These are phyloP conservation scores for Populus ilicifolia DNA, from an alignment of 345 rosid species.

Conservation along the genomic window DNA sequence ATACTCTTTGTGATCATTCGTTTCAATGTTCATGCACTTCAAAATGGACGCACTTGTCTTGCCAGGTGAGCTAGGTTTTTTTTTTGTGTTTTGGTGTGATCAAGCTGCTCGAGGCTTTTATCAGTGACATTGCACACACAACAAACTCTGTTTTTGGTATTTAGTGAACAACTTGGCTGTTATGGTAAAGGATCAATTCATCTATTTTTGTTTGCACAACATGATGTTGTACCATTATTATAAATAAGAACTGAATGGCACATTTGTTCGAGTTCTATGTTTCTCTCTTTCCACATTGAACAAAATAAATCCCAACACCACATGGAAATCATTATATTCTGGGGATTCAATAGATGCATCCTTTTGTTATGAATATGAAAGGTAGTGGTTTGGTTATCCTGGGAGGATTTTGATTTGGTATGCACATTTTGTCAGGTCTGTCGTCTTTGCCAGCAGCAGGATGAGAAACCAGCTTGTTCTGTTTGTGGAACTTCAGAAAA, in stretches of 20 bases:
- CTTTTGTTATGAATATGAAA: neutral
- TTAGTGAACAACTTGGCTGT: neutral
- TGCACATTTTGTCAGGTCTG: constrained; percentile 53
- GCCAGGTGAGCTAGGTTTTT: constrained; percentile 56
- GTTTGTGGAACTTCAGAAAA: constrained; percentile 72
- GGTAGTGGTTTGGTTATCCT: neutral
- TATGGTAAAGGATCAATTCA: neutral
- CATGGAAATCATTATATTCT: neutral
- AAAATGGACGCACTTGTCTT: constrained; percentile 89
- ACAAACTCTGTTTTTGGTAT: neutral
- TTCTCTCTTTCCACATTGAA: neutral
- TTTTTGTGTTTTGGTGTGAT: neutral
- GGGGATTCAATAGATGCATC: neutral
- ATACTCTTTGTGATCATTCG: constrained; percentile 90
- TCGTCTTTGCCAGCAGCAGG: constrained; percentile 83
- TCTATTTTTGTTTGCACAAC: neutral
- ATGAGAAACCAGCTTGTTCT: constrained; percentile 73
- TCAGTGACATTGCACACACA: neutral
- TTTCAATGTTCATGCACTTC: constrained; percentile 90
- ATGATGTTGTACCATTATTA: too few species aligned
- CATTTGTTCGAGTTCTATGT: constrained; percentile 1
- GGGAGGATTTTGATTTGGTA: neutral
- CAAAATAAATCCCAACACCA: neutral
- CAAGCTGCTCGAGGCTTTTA: neutral
- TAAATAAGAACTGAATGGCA: neutral